phyloP scores from a whole-genome alignment of 345 rosid species.

The Abelmoschus esculentus region DNA sequence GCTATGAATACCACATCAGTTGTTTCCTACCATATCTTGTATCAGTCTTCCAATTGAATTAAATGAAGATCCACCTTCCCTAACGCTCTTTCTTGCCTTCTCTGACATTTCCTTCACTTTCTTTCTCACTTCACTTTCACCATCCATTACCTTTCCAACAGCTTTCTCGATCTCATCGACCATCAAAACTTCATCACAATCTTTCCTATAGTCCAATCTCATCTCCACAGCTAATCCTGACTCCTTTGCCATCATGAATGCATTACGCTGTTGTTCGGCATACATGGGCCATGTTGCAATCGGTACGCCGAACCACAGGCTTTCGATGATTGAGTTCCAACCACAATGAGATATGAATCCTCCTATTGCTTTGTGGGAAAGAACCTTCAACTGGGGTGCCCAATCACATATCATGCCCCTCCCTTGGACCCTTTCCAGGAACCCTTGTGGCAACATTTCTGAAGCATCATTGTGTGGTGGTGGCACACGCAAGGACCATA shows the following conservation, averaged over 20 bases:
- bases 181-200: slow-evolving; percentile 15
- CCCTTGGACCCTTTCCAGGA: slow-evolving; percentile 21
- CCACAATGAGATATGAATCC: slow-evolving; percentile 49
- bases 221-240: slow-evolving; percentile 27
- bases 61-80: slow-evolving; percentile 5
- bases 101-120: slow-evolving; percentile 27
- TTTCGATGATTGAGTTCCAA: slow-evolving; percentile 48
- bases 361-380: slow-evolving; percentile 28
- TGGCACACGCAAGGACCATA: slow-evolving; percentile 29
- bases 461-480: not conserved
- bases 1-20: not conserved
- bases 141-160: slow-evolving; percentile 24
- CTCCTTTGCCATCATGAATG: slow-evolving; percentile 39
- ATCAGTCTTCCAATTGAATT: not conserved
- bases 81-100: slow-evolving; percentile 21
- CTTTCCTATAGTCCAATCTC: slow-evolving; percentile 24
- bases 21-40: not conserved
- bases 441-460: slow-evolving; percentile 30
- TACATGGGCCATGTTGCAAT: slow-evolving; percentile 42
- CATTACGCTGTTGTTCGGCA: slow-evolving; percentile 50
- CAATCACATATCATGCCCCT: slow-evolving; percentile 32
- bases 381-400: slow-evolving; percentile 37
- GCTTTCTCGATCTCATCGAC: slow-evolving; percentile 35
- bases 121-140: slow-evolving; percentile 13
- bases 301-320: slow-evolving; percentile 44